Conservation (phyloP, 129 eudicot species). For the Tagetes erecta region DNA sequence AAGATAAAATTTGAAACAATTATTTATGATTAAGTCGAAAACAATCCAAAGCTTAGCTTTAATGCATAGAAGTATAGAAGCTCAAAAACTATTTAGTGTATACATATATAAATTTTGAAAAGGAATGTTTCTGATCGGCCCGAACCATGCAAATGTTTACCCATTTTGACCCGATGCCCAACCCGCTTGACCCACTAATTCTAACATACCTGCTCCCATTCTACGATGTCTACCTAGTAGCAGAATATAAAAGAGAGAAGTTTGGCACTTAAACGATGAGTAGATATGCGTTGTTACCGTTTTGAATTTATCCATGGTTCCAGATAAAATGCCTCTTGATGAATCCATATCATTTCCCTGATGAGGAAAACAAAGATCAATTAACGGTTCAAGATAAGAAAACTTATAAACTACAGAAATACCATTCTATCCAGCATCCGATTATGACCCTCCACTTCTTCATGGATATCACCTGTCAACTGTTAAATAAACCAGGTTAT, state of each 20-base stretch:
- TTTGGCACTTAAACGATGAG: background rate
- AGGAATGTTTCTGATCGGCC: background rate
- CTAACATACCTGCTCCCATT: background rate
- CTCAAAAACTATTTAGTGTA: too few relatives aligned
- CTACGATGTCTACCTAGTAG: background rate
- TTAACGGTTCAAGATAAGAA: background rate
- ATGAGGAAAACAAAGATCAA: conserved; percentile 1
- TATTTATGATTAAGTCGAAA: background rate
- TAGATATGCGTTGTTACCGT: conserved; percentile 49
- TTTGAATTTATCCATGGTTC: conserved; percentile 96
- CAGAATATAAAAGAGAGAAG: background rate
- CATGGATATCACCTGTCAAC: conserved; percentile 92
- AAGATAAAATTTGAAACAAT: background rate
- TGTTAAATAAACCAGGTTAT: conserved; percentile 36
- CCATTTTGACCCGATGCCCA: background rate
- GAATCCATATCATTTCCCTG: conserved; percentile 99
- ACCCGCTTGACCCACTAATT: background rate
- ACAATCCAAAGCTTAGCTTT: background rate
- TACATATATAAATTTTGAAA: background rate
- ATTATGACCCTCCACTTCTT: conserved; percentile 88
- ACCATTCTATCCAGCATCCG: conserved; percentile 97
- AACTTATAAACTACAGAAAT: conserved; percentile 2
- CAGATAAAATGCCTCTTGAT: conserved; percentile 81
- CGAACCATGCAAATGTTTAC: background rate
- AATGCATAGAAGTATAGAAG: background rate